Base-by-base conservation (phyloP, 768 basidiomycete species). In the Rhodotorula kratochvilovae region DNA sequence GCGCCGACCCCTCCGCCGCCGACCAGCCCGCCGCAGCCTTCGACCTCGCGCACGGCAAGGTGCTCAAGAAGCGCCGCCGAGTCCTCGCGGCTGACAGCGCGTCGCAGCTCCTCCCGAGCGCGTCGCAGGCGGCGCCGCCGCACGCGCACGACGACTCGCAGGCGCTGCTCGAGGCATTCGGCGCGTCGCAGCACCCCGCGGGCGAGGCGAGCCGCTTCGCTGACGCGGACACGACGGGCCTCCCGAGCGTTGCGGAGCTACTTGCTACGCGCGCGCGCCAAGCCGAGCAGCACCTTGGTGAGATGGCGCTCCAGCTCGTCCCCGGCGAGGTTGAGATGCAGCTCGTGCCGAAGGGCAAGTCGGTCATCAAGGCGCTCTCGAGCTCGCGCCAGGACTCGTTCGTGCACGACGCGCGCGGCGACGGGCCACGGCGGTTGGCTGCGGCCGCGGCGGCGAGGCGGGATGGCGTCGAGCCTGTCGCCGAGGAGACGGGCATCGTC, bases 291-390 rank as follows among this genome's bases (percentile, higher is more conserved):
- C 62, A 2, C 25, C 23, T 25, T 8, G 27, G 13, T 23, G 63
- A 62, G n/a, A 62, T 63, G 67, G 54, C 60, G 15, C 36, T 56
- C 55, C 48, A 73, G 33, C 67, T 68, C 61, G 48, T 63, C 19
- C 62, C 63, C 2, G 71, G 63, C 8, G 43, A 55, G 29, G 66
- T 56, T 36, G 66, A 62, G 39, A 15, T 68, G 43, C 67, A 63
- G 39, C 46, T 48, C 29, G 60, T 58, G 16, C 54, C 46, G 60
- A 73, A 73, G 63, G 56, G 67, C 51, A 68, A 68, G 67, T 66
- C 63, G 29, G 64, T 65, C 25, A 68, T 73, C 61, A 61, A 66
- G 43, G 71, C 71, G 27, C 55, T 73, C 43, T 51, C 61, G 48
- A 54, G 23, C 35, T 35, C 39, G 16, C 61, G 60, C 25, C 16